Evolutionary conservation across 768 basidiomycete species (phyloP).

Genomic region (Leccinum ochraceum): DNA sequence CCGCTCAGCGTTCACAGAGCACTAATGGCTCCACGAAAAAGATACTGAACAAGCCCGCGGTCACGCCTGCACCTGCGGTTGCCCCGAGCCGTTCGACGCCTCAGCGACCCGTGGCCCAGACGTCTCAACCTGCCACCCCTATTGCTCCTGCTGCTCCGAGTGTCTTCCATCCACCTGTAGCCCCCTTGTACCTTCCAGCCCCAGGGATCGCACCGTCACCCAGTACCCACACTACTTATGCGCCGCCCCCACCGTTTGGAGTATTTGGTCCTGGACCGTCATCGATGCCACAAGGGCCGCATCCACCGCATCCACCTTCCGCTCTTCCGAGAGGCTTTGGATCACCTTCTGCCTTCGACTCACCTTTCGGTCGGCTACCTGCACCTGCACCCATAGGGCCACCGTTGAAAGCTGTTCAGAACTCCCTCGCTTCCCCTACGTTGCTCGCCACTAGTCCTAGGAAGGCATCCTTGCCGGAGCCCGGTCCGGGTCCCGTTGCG

Average conservation of each 20-base stretch:
- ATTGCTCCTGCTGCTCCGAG: slow-evolving; percentile 24
- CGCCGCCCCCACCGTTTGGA: slow-evolving; percentile 53
- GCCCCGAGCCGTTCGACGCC: slow-evolving; percentile 39
- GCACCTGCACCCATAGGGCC: slow-evolving; percentile 57
- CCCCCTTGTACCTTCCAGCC: slow-evolving; percentile 49
- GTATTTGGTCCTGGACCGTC: slow-evolving; percentile 46
- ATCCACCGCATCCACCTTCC: slow-evolving; percentile 53
- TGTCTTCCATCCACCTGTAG: slow-evolving; percentile 46
- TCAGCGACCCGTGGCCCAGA: slow-evolving; percentile 35
- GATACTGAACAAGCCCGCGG: slow-evolving; percentile 50
- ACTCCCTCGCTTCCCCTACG: slow-evolving; percentile 38
- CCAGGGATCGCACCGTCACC: slow-evolving; percentile 46
- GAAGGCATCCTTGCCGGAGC: slow-evolving; percentile 43
- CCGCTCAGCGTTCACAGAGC: slow-evolving; percentile 48
- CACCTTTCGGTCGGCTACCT: slow-evolving; percentile 43
- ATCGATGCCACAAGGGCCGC: slow-evolving; percentile 41
- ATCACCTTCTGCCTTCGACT: slow-evolving; percentile 53
- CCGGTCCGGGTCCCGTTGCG: slow-evolving; percentile 61
- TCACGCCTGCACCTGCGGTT: slow-evolving; percentile 32
- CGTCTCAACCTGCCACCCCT: slow-evolving; percentile 52
- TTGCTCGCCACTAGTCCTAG: slow-evolving; percentile 50
- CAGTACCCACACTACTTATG: slow-evolving; percentile 53
- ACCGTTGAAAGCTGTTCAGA: slow-evolving; percentile 42
- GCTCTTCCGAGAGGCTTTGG: slow-evolving; percentile 56
- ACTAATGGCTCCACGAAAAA: slow-evolving; percentile 59